phyloP scores from a whole-genome alignment of 2,329 filamentous ascomycete species.

The Chaetothyriales sp. region DNA sequence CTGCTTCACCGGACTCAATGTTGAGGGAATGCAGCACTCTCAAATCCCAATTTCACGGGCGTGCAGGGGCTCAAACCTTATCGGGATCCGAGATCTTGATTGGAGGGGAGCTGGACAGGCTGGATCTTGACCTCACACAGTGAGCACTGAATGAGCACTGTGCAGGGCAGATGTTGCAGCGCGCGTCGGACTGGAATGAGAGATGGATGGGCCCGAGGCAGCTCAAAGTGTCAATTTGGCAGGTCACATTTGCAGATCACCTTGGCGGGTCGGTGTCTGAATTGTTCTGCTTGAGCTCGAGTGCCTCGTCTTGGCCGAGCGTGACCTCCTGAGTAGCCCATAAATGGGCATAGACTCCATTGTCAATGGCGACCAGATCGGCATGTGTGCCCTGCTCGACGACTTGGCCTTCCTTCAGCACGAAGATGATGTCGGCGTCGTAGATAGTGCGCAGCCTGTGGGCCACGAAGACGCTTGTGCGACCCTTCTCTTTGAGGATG shows the following conservation, averaged over 20 bases:
- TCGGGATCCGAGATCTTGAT: background rate
- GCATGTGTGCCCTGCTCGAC: slow-evolving; percentile 80
- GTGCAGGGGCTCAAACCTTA: no score
- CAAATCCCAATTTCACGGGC: no score
- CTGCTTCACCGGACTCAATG: no score
- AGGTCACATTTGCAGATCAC: background rate
- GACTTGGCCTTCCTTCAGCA: slow-evolving; percentile 70
- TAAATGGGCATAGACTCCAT: slow-evolving; percentile 72
- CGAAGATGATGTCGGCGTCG: slow-evolving; percentile 85
- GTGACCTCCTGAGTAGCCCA: slow-evolving; percentile 61
- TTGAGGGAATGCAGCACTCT: no score
- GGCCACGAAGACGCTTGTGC: slow-evolving; percentile 90
- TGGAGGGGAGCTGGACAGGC: background rate
- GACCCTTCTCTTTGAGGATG: slow-evolving; percentile 72
- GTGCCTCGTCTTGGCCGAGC: slow-evolving; percentile 24
- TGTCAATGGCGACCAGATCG: slow-evolving; percentile 58
- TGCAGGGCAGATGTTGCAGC: background rate
- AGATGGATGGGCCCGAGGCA: no score
- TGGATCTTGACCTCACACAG: background rate
- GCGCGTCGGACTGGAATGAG: background rate
- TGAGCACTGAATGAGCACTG: background rate
- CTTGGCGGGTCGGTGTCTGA: slow-evolving; percentile 5
- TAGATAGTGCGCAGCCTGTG: slow-evolving; percentile 87
- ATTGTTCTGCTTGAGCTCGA: slow-evolving; percentile 27
- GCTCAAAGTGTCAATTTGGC: no score